phyloP scores from a whole-genome alignment of 2,329 filamentous ascomycete genomes.

The Colletotrichum incanum region DNA sequence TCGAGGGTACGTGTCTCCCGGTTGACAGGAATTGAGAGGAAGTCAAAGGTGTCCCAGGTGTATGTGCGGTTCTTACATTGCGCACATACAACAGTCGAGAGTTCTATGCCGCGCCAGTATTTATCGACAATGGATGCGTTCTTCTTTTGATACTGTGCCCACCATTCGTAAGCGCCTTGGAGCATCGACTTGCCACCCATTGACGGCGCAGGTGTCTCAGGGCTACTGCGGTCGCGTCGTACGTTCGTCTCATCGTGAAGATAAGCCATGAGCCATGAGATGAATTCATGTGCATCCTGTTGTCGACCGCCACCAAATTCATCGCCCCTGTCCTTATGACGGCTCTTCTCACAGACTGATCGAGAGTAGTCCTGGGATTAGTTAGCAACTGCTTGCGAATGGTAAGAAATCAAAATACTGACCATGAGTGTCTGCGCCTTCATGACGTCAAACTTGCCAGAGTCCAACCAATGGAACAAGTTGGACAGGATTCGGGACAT shows the following conservation, averaged over 20 bases:
- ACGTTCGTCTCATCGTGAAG: conserved; percentile 89
- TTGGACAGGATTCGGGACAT: conserved; percentile 74
- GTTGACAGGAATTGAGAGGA: conserved; percentile 65
- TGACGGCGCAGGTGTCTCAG: conserved; percentile 47
- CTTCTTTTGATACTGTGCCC: conserved; percentile 78
- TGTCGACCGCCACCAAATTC: conserved; percentile 82
- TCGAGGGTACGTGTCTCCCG: conserved; percentile 58
- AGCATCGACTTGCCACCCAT: conserved; percentile 54
- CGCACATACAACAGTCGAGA: conserved; percentile 79
- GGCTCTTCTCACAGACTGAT: conserved; percentile 40
- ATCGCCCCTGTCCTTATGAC: conserved; percentile 51
- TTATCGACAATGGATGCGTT: conserved; percentile 84
- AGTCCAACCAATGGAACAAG: conserved; percentile 71
- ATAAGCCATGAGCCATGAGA: conserved; percentile 84
- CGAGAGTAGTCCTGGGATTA: conserved; percentile 67
- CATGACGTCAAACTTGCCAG: conserved; percentile 65
- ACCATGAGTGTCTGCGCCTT: conserved; percentile 73
- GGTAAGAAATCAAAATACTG: conserved; percentile 46
- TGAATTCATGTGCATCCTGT: conserved; percentile 94
- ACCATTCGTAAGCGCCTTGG: conserved; percentile 80
- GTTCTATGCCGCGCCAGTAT: conserved; percentile 85
- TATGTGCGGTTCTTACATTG: conserved; percentile 66
- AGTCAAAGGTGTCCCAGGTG: conserved; percentile 65
- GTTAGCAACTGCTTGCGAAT: conserved; percentile 41
- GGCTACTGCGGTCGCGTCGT: conserved; percentile 52